Percentiles rank a stretch among this genome's conserved stretches.
phyloP scores from a whole-genome alignment of 306 rosid genomes.

The Ammopiptanthus mongolicus region DNA sequence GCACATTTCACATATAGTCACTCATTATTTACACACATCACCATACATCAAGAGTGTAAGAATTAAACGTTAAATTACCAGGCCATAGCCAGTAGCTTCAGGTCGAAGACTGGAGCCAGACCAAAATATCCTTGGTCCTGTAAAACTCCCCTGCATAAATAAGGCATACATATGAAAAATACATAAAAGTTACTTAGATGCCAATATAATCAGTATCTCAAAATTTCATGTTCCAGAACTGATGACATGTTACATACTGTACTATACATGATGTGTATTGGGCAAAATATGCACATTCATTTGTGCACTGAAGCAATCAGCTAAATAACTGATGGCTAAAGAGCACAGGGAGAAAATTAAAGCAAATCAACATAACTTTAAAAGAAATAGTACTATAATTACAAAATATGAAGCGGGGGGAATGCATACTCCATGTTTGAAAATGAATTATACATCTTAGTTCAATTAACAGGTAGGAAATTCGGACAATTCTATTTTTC shows the following conservation, averaged over 20 bases:
- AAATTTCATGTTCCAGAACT: not conserved
- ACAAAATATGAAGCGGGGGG: not conserved
- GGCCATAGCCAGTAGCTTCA: constrained; percentile 89
- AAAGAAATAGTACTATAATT: not conserved
- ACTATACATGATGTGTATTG: not conserved
- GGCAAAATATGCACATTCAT: not conserved
- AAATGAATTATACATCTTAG: not conserved
- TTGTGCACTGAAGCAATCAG: not conserved
- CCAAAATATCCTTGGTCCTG: constrained; percentile 92
- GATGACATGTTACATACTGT: not conserved
- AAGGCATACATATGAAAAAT: constrained; percentile 37
- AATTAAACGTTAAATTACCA: constrained; percentile 50
- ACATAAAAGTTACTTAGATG: constrained; percentile 16
- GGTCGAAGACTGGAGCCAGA: constrained; percentile 93
- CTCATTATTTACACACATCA: not conserved
- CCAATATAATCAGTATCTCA: not conserved
- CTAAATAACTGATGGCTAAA: not conserved
- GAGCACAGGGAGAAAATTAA: not conserved
- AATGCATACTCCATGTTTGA: not conserved
- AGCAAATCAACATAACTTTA: not conserved
- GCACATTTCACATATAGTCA: not conserved
- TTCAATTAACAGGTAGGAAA: not conserved
- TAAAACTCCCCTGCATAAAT: constrained; percentile 86
- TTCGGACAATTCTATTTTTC: not conserved
- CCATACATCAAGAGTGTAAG: constrained; percentile 8